Conservation (phyloP, 2,329 filamentous ascomycete species). For the Clarireedia paspali region DNA sequence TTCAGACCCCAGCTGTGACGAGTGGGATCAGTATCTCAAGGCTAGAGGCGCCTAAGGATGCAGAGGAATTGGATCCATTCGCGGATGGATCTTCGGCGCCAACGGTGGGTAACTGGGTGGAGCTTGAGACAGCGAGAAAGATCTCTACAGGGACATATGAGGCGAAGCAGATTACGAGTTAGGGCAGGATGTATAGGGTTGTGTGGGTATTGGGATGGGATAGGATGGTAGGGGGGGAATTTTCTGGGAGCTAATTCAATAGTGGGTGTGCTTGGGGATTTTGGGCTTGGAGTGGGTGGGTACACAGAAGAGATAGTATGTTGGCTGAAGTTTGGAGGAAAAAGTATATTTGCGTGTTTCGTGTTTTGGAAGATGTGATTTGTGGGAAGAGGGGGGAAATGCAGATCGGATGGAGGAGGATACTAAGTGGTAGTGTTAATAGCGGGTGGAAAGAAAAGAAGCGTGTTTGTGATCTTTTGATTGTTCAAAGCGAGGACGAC, state of each 20-base stretch:
- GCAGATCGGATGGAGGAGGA: too few species aligned
- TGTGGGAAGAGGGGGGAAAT: too few species aligned
- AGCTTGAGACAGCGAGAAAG: conserved; percentile 58
- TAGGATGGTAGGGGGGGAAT: not conserved
- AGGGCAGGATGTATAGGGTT: not conserved
- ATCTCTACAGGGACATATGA: conserved; percentile 72
- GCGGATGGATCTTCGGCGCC: conserved; percentile 48
- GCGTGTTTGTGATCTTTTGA: too few species aligned
- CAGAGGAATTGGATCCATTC: conserved; percentile 54
- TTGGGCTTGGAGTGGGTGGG: too few species aligned
- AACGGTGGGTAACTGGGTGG: conserved; percentile 48
- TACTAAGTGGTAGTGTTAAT: too few species aligned
- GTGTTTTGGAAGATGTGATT: too few species aligned
- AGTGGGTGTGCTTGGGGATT: too few species aligned
- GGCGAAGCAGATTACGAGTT: conserved; percentile 2
- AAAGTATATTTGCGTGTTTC: too few species aligned
- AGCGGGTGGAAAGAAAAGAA: too few species aligned
- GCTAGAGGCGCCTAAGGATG: conserved; percentile 44
- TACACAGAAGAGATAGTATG: too few species aligned
- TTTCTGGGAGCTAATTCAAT: not conserved
- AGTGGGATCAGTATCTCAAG: conserved; percentile 61
- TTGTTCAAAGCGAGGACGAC: too few species aligned
- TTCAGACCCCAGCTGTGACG: conserved; percentile 38
- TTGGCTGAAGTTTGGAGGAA: too few species aligned
- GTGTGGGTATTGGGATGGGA: not conserved